These are phyloP conservation scores for Phaffomyces opuntiae DNA, from an alignment of 805 yeast species.

Conservation along the genomic window DNA sequence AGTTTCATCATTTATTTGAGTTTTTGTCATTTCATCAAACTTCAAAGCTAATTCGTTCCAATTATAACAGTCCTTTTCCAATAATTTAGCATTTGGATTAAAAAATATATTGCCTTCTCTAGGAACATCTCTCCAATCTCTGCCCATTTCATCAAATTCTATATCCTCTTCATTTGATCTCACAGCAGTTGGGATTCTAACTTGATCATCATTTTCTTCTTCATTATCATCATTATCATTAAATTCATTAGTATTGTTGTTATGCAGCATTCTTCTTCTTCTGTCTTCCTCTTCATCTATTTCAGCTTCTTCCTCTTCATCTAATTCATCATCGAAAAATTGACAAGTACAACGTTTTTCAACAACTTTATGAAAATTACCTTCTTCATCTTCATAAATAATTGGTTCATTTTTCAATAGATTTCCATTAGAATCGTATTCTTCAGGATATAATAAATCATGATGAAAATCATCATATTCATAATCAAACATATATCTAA, in stretches of 20 bases:
- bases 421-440: constrained; percentile 9
- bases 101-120: constrained; percentile 45
- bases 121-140: constrained; percentile 70
- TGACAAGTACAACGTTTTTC: constrained; percentile 20
- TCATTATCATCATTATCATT: constrained; percentile 8
- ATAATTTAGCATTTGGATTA: constrained; percentile 14
- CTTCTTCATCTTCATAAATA: constrained; percentile 22
- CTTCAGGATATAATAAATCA: constrained; percentile 23
- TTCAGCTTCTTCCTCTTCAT: constrained; percentile 12
- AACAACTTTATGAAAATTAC: constrained; percentile 20
- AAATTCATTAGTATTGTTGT: background rate
- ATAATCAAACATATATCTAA: constrained; percentile 50
- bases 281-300: constrained; percentile 3
- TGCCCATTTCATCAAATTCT: constrained; percentile 52
- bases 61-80: constrained; percentile 8
- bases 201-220: constrained; percentile 11
- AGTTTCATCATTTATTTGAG: constrained; percentile 19
- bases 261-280: background rate
- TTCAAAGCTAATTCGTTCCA: constrained; percentile 21
- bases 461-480: constrained; percentile 41
- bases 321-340: constrained; percentile 17
- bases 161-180: constrained; percentile 27
- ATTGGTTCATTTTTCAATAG: constrained; percentile 14
- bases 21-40: constrained; percentile 23
- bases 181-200: constrained; percentile 25